Evolutionary conservation across 192 early-diverging fungal species (phyloP), one percentile per base, ranked within the genome.

Genomic region (Gonapodya prolifera): DNA sequence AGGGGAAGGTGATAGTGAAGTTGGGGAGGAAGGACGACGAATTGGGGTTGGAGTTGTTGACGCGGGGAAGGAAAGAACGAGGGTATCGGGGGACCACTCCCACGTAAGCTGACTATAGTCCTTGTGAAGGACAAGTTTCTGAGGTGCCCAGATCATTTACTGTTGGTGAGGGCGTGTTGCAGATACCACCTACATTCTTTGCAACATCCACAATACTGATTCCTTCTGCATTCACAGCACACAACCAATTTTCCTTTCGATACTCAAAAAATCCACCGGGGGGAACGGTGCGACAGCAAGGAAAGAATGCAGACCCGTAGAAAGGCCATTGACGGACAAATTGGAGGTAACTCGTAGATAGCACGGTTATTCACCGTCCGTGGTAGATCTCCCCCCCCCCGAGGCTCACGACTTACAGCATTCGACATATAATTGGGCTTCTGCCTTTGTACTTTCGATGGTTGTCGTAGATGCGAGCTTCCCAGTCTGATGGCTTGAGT

Each of bases 201-300:
- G 84, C 81, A 30, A 77, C 28, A 75, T 89, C 88, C 31, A 89
- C 77, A 2, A 88, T 81, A 17, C 82, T 79, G 35, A 88, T 70
- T 0, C 85, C 85, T 18, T 87, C 78, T 0, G 85, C 79, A 32
- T 82, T 80, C 34, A 89, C 79, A n/a, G 84, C 88, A 18, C 84
- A 35, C 34, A 84, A 80, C 81, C 80, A 84, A 69, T 83, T 81
- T 78, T 87, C 83, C 30, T 79, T 74, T 1, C 88, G 79, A 77
- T 84, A 86, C 76, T 89, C 88, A 76, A 89, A 89, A 75, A 85
- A 89, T 35, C 86, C 88, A 23, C 78, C 83, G 1, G 88, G 88
- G 2, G 88, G 88, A 0, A 78, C 33, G 16, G 86, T 84, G 18
- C 77, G 32, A 45, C 84, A 88, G 34, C 79, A 79, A 13, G 86